phyloP scores from a whole-genome alignment of 1,284 basidiomycete genomes.

The Mycosarcoma mackinlayi region DNA sequence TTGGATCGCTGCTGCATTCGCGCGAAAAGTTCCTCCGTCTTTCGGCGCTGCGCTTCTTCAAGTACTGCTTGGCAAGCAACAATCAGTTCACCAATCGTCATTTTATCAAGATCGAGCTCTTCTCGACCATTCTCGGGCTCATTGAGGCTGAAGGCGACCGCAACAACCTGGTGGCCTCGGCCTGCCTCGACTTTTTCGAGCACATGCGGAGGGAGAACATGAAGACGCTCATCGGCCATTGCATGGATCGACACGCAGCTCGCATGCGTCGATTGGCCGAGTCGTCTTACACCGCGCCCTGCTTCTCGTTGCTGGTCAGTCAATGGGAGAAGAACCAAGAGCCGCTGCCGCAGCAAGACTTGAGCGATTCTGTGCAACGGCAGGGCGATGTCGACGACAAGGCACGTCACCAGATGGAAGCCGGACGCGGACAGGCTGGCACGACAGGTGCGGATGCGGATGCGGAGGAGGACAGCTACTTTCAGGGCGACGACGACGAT shows the following conservation, averaged over 20 bases:
- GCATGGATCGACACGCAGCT: constrained; percentile 81
- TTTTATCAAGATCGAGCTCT: constrained; percentile 84
- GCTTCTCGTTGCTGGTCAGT: constrained; percentile 79
- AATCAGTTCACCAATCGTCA: constrained; percentile 88
- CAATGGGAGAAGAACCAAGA: constrained; percentile 93
- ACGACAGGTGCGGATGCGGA: constrained; percentile 73
- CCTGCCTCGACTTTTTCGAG: constrained; percentile 95
- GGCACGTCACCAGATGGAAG: constrained; percentile 43
- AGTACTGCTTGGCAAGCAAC: constrained; percentile 82
- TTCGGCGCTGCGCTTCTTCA: constrained; percentile 82
- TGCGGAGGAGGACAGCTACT: constrained; percentile 84
- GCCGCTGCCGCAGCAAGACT: constrained; percentile 28
- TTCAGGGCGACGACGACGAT: constrained; percentile 82
- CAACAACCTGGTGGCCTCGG: constrained; percentile 92
- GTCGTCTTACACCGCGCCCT: constrained; percentile 75
- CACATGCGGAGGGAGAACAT: constrained; percentile 80
- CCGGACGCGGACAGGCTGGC: constrained; percentile 59
- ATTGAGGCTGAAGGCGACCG: constrained; percentile 82
- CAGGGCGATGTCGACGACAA: constrained; percentile 16
- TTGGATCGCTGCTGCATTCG: constrained; percentile 73
- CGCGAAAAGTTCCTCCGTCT: constrained; percentile 84
- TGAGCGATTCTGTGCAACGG: constrained; percentile 10
- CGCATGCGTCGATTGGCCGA: constrained; percentile 77
- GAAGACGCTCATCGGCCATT: constrained; percentile 83
- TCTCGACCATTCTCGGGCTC: constrained; percentile 84